Percentiles rank a stretch among this genome's conserved stretches.
Evolutionary conservation across 495 filamentous ascomycete genomes (phyloP).

Genomic region (Pseudotulostoma volvatum): DNA sequence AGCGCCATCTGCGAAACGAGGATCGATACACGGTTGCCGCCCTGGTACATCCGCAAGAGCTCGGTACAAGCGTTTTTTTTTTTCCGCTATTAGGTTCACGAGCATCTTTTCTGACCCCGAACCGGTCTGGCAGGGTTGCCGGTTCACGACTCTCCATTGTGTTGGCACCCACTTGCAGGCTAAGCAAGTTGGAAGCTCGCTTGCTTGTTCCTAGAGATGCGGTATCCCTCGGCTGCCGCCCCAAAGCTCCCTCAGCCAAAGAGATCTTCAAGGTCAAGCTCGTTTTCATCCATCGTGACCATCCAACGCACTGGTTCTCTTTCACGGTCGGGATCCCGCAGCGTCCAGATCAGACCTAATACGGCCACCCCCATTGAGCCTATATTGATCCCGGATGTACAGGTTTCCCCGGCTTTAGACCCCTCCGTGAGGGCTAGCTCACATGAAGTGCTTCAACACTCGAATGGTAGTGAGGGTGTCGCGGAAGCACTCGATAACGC

Average conservation of each 20-base stretch:
- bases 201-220: no score
- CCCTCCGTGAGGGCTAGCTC: not conserved
- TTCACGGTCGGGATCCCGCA: not conserved
- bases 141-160: no score
- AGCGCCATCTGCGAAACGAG: no score
- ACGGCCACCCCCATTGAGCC: not conserved
- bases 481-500: constrained; percentile 54
- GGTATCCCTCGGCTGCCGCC: not conserved
- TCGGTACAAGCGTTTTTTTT: no score
- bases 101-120: no score
- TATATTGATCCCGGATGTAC: no score
- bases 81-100: no score
- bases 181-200: no score
- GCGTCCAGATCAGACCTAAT: not conserved
- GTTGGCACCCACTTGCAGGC: no score
- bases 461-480: constrained; percentile 27
- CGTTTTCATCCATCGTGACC: constrained; percentile 11
- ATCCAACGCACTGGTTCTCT: not conserved
- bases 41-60: no score
- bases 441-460: not conserved
- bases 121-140: no score
- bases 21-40: no score
- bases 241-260: constrained; percentile 4
- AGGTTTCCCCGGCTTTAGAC: not conserved
- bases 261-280: constrained; percentile 10